Conservation (phyloP, 2,329 filamentous ascomycete species). For the Eutypa lata region DNA sequence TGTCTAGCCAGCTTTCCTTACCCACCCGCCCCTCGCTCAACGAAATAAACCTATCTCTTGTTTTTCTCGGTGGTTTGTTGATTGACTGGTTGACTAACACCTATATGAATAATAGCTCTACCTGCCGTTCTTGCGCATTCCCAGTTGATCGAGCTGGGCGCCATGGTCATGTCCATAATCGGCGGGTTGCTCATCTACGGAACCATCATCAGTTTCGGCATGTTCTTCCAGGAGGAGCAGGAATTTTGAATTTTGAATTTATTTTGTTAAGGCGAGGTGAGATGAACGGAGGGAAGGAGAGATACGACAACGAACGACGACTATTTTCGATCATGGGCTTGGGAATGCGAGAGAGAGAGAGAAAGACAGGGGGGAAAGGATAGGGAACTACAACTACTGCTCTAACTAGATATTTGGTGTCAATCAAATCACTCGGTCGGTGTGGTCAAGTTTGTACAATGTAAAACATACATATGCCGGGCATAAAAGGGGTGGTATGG, state of each 20-base stretch:
- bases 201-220: slow-evolving; percentile 94
- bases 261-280: not conserved
- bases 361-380: not conserved
- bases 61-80: not conserved
- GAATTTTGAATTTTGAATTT: slow-evolving; percentile 65
- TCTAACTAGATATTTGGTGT: too few relatives aligned
- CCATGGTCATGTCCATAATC: slow-evolving; percentile 92
- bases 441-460: not conserved
- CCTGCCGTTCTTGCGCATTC: slow-evolving; percentile 86
- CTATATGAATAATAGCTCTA: slow-evolving; percentile 58
- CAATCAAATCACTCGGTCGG: too few relatives aligned
- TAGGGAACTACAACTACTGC: too few relatives aligned
- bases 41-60: not conserved
- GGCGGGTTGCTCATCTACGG: slow-evolving; percentile 94
- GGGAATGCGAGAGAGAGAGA: not conserved
- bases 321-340: too few relatives aligned
- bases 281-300: not conserved
- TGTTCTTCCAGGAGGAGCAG: slow-evolving; percentile 98
- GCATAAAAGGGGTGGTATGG: not conserved
- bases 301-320: too few relatives aligned
- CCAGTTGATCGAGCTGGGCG: slow-evolving; percentile 74
- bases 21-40: too few relatives aligned
- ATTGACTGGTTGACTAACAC: slow-evolving; percentile 14
- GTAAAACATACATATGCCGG: not conserved
- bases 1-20: too few relatives aligned